Evolutionary conservation across 129 eudicot species (phyloP), one percentile per base, ranked within the genome.

Genomic region (Pulicaria dysenterica): DNA sequence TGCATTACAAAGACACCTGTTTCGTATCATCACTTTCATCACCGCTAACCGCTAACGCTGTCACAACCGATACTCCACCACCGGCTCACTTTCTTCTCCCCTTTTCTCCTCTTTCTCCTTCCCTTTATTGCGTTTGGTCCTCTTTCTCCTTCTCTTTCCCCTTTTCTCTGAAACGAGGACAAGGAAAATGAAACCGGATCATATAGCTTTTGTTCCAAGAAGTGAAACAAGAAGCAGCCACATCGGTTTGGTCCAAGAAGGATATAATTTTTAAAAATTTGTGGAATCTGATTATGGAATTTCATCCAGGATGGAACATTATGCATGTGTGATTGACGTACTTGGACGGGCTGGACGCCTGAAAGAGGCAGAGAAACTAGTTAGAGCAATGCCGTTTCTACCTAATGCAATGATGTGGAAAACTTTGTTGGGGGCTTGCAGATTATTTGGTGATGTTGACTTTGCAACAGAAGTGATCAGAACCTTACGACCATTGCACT

Each of bases 141-240:
- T n/a, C n/a, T n/a, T n/a, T n/a, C n/a, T n/a, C n/a, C n/a, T n/a
- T n/a, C n/a, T n/a, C n/a, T n/a, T n/a, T n/a, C n/a, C n/a, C n/a
- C 79, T 89, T 57, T 93, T 93, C 72, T 64, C 38, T 75, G 72
- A 43, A 54, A 93, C 89, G 98, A 81, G 45, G 44, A 63, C 73
- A 71, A 60, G 69, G 60, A 64, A 84, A 6, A 89, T 89, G 69
- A 85, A 85, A 83, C 60, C 73, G 77, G 98, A 87, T 64, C 98
- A 92, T 68, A 77, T 92, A 79, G 89, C 95, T 5, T 92, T 92
- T 84, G 98, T 93, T 44, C 96, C 98, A n/a, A n/a, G n/a, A n/a
- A n/a, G n/a, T n/a, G n/a, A n/a, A n/a, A n/a, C n/a, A n/a, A 24
- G 87, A 11, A 89, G 98, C 76, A 89, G 96, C 73, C 98, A 93